These are phyloP conservation scores for Chlorophyllum brunneum DNA, from an alignment of 768 basidiomycete genomes.

Conservation along the genomic window DNA sequence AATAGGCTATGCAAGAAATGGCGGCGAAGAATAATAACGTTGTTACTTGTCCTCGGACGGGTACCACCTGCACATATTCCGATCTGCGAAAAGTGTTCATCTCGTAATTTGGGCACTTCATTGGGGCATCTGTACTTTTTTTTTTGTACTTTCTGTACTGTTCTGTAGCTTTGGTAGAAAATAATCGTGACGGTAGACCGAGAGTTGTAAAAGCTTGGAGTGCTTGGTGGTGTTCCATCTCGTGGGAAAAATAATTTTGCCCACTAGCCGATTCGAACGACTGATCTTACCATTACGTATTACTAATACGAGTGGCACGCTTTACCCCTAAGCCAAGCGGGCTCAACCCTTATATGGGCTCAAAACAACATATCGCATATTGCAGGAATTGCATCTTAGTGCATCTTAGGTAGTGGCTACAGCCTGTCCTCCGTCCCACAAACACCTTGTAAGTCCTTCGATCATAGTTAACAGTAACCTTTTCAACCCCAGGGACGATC, in stretches of 20 bases:
- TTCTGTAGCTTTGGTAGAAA: not conserved
- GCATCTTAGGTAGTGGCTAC: no score
- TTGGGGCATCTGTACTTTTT: not conserved
- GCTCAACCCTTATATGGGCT: slow-evolving; percentile 19
- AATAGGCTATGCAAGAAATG: slow-evolving; percentile 86
- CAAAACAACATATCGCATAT: no score
- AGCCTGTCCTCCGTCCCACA: no score
- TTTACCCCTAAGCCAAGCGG: slow-evolving; percentile 56
- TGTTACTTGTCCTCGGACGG: slow-evolving; percentile 83
- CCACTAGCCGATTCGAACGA: slow-evolving; percentile 37
- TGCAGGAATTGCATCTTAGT: no score
- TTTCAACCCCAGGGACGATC: no score
- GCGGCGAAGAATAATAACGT: slow-evolving; percentile 71
- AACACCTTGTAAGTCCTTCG: no score
- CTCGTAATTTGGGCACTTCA: slow-evolving; percentile 42
- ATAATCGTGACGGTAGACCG: not conserved
- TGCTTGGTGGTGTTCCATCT: not conserved
- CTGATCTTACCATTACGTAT: slow-evolving; percentile 32
- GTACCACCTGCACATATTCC: slow-evolving; percentile 55
- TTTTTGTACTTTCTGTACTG: not conserved
- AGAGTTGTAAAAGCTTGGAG: not conserved
- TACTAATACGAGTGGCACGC: slow-evolving; percentile 47
- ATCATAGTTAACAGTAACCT: no score
- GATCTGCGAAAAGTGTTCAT: slow-evolving; percentile 88
- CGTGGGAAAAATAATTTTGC: slow-evolving; percentile 21